Evolutionary conservation across 148 eudicot genomes (phyloP).

Genomic region (Simmondsia chinensis): DNA sequence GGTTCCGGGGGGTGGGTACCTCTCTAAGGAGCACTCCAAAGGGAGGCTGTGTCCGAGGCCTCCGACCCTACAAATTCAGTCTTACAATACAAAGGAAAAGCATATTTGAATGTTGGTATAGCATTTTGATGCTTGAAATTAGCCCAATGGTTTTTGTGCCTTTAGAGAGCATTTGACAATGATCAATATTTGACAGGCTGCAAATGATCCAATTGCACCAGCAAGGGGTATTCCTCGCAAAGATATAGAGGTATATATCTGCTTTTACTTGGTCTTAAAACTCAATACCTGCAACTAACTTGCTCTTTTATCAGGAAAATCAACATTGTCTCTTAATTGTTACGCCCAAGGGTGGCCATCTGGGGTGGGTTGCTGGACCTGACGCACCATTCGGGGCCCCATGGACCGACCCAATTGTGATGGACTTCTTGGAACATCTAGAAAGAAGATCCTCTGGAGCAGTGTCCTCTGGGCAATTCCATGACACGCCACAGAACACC

Average conservation of each 20-base stretch:
- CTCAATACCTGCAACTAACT: background rate
- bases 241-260: slow-evolving; percentile 55
- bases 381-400: slow-evolving; percentile 83
- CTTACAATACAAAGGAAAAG: too few species aligned
- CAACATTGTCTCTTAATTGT: slow-evolving; percentile 70
- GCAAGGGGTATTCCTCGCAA: slow-evolving; percentile 83
- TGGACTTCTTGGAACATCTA: slow-evolving; percentile 69
- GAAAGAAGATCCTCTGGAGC: slow-evolving; percentile 24
- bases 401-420: slow-evolving; percentile 90
- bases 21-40: too few species aligned
- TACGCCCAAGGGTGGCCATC: slow-evolving; percentile 92
- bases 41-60: too few species aligned
- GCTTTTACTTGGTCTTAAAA: background rate
- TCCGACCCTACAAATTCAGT: too few species aligned
- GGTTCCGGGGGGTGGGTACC: too few species aligned
- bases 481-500: background rate
- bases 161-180: background rate
- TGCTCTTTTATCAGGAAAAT: slow-evolving; percentile 48
- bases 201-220: slow-evolving; percentile 97
- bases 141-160: background rate
- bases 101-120: too few species aligned
- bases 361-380: slow-evolving; percentile 91
- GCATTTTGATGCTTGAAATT: too few species aligned
- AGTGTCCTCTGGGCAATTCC: slow-evolving; percentile 9
- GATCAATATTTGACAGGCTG: slow-evolving; percentile 46